Base-by-base conservation (phyloP, 352 stramenopile genomes). In the Phytophthora pistaciae region DNA sequence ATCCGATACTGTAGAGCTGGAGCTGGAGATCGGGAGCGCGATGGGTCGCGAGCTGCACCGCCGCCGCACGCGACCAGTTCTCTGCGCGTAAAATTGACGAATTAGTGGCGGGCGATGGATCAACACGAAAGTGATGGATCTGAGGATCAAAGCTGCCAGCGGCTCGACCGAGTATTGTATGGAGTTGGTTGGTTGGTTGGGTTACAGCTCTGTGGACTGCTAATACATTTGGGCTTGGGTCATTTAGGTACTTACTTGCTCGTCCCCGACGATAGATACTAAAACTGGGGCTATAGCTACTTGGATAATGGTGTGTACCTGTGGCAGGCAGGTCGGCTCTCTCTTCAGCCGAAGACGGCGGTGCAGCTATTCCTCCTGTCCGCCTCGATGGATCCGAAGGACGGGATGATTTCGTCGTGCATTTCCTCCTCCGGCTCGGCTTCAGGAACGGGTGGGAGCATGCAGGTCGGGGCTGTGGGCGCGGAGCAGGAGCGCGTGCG, bases 341-440 rank as follows among this genome's bases (percentile, higher is more conserved):
- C 54, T 6, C 27, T 60, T 69, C 38, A 71, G 53, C 64, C 56
- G 58, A 61, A 78, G 25, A 71, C 59, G 5, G 60, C 64, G 21
- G 56, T 72, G 60, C 64, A 80, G 60, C 68, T 80, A 49, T 69
- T 77, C 42, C 69, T 77, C 27, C 68, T 57, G 29, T 79, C 63
- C 0, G 49, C 20, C 20, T 74, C 56, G 18, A 75, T 3, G 2
- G 54, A 64, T 21, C 52, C 58, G 3, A 66, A 68, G 38, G 38
- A 18, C 1, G 40, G 14, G 11, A 21, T 5, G 20, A 66, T 64
- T 14, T 66, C 49, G 25, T 66, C 66, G 50, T 44, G 56, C 36
- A 68, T 33, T 52, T 77, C 68, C 38, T 80, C 73, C 27, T 80
- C 73, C 11, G 11, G 18, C 21, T 77, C 74, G 3, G 53, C 27